Evolutionary conservation across 345 rosid genomes (phyloP).

Genomic region (Atalantia buxifolia): DNA sequence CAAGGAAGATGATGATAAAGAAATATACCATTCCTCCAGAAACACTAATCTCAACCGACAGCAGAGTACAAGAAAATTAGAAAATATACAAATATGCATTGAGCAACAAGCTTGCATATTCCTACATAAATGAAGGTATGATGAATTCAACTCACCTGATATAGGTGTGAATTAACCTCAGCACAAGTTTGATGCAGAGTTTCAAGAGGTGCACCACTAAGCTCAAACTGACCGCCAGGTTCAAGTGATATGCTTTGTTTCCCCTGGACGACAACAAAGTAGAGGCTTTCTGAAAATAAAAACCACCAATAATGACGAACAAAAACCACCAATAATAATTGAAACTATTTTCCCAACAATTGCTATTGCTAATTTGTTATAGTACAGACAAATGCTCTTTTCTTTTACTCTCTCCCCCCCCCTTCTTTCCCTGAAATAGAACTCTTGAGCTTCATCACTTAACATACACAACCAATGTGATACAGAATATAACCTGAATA

Average conservation of each 20-base stretch:
- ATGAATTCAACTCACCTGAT: constrained; percentile 60
- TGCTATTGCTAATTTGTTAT: not conserved
- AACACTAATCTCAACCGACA: not conserved
- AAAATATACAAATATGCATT: not conserved
- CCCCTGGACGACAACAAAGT: constrained; percentile 54
- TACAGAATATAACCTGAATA: not conserved
- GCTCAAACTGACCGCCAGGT: constrained; percentile 99
- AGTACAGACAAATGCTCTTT: not conserved
- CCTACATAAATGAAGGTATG: not conserved
- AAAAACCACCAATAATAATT: not conserved
- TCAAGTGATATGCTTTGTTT: constrained; percentile 98
- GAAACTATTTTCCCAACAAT: not conserved
- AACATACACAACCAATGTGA: not conserved
- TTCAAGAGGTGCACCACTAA: constrained; percentile 98
- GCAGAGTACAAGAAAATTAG: not conserved
- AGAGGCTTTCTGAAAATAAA: not conserved
- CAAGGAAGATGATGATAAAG: not conserved
- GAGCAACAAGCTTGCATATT: constrained; percentile 3
- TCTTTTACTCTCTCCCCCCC: not conserved
- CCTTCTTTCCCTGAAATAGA: not conserved
- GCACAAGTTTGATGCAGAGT: constrained; percentile 99
- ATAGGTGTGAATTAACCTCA: constrained; percentile 98
- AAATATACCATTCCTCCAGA: not conserved
- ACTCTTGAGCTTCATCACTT: not conserved
- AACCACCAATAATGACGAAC: not conserved